These are phyloP conservation scores for Colletotrichum truncatum DNA, from an alignment of 2,329 filamentous ascomycete genomes.

Conservation along the genomic window DNA sequence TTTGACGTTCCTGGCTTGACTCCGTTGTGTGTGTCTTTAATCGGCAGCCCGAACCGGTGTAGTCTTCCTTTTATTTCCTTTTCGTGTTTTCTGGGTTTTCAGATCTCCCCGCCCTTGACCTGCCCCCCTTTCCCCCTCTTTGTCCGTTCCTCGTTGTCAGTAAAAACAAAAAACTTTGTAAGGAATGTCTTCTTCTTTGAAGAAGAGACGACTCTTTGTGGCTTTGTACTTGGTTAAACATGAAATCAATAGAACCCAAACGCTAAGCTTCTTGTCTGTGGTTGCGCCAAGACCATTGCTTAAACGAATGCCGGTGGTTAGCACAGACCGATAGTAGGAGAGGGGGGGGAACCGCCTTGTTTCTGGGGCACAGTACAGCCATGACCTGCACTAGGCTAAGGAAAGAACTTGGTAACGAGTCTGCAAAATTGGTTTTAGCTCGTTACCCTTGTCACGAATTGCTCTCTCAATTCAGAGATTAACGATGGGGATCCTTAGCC, in stretches of 20 bases:
- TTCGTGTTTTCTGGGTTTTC: not conserved
- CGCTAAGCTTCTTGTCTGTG: not conserved
- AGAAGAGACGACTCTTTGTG: not conserved
- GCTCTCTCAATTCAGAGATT: conserved; percentile 7
- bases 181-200: too few species aligned
- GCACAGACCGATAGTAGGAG: not conserved
- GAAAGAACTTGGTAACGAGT: conserved; percentile 15
- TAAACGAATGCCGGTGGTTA: not conserved
- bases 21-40: not conserved
- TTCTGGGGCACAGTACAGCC: not conserved
- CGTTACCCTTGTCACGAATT: conserved; percentile 6
- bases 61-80: not conserved
- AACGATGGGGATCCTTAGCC: not conserved
- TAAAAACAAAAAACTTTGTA: too few species aligned
- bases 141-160: not conserved
- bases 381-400: not conserved
- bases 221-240: not conserved
- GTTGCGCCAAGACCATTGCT: not conserved
- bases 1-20: conserved; percentile 8
- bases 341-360: not conserved
- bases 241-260: not conserved
- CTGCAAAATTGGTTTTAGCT: conserved; percentile 13
- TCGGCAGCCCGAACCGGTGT: conserved; percentile 6
- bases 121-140: too few species aligned
- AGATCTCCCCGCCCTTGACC: too few species aligned